phyloP scores from a whole-genome alignment of 257 asterid genomes.

The Fraxinus quadrangulata region DNA sequence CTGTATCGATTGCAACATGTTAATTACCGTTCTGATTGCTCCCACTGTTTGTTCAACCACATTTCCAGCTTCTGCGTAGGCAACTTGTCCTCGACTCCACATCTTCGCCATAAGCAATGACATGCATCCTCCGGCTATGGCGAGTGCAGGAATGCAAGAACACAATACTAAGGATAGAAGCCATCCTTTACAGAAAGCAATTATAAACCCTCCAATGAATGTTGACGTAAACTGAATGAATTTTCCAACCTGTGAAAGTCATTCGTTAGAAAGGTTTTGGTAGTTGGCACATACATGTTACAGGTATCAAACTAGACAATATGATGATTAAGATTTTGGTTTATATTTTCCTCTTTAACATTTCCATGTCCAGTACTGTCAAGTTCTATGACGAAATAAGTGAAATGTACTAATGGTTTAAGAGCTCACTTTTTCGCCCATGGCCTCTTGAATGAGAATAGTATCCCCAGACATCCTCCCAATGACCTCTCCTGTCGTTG shows the following conservation, averaged over 20 bases:
- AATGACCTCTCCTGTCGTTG: conserved; percentile 54
- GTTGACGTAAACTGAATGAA: conserved; percentile 54
- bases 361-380: not conserved
- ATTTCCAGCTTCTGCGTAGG: conserved; percentile 63
- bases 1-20: not conserved
- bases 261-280: not conserved
- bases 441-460: conserved; percentile 48
- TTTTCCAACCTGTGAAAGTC: conserved; percentile 54
- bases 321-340: not conserved
- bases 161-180: conserved; percentile 48
- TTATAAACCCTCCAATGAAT: conserved; percentile 57
- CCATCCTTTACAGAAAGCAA: conserved; percentile 67
- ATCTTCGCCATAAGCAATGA: conserved; percentile 47
- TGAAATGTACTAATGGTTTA: not conserved
- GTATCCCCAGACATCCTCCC: conserved; percentile 57
- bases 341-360: not conserved
- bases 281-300: not conserved
- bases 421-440: conserved; percentile 34
- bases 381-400: not conserved
- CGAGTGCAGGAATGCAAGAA: conserved; percentile 52
- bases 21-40: conserved; percentile 58
- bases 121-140: conserved; percentile 38
- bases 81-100: conserved; percentile 47
- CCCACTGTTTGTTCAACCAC: conserved; percentile 62
- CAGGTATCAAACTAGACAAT: not conserved